Conservation (phyloP, 176 grass and related monocot species). For the Triticum monococcum region DNA sequence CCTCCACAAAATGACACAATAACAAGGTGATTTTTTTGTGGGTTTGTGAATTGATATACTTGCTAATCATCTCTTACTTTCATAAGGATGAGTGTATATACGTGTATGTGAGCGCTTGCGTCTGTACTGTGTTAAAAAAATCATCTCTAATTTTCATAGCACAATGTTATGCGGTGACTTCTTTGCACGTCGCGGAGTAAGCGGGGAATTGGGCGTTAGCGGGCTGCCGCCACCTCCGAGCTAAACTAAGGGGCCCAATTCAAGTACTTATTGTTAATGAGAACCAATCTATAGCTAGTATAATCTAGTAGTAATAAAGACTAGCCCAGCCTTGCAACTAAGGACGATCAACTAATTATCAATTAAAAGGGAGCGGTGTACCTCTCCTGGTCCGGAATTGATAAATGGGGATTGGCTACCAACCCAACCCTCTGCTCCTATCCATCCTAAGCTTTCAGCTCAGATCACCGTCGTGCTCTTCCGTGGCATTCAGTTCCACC, state of each 20-base stretch:
- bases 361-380: neutral
- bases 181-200: too few species aligned
- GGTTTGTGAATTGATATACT: too few species aligned
- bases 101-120: too few species aligned
- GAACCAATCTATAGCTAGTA: neutral
- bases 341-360: neutral
- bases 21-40: too few species aligned
- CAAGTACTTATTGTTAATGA: constrained; percentile 25
- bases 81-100: too few species aligned
- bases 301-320: neutral
- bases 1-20: too few species aligned
- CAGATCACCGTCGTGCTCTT: neutral
- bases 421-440: constrained; percentile 8
- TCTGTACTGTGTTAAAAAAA: too few species aligned
- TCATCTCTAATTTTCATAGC: too few species aligned
- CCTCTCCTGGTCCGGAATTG: neutral
- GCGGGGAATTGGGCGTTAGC: too few species aligned
- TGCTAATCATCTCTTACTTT: too few species aligned
- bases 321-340: neutral
- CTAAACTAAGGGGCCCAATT: neutral
- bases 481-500: constrained; percentile 19
- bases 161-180: too few species aligned
- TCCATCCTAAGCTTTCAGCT: neutral
- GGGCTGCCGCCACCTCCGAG: neutral
- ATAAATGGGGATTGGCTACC: constrained; percentile 50